Evolutionary conservation across 495 filamentous ascomycete species (phyloP), one percentile per base, ranked within the genome.

Genomic region (Hypoxylon crocopeplum): DNA sequence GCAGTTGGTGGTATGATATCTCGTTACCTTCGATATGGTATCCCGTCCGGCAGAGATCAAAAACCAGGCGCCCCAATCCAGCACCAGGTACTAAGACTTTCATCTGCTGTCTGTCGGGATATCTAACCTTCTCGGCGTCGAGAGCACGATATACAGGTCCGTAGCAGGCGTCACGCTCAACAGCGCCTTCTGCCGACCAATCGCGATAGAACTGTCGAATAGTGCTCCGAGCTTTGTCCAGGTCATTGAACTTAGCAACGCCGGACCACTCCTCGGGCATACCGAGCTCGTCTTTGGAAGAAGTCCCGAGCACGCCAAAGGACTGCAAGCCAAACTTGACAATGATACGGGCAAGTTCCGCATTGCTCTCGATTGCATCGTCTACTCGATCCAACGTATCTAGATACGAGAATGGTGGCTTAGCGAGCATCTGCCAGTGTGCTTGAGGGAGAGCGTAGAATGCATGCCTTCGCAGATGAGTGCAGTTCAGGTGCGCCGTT

Each of bases 151-250:
- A 75, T 2, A 98, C 80, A 0, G 89, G 91, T 1, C 75, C 78
- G 69, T 92, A 93, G 71, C 87, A 92, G 7, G 84, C 85, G 3
- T 83, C 76, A 4, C 95, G 80, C 75, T 99, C 94, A 0, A 69
- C 48, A 15, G 70, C 72, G 2, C 93, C 94, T 63, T 89, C 93
- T 7, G 78, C 80, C 33, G 90, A 91, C 94, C 94, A 99, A 70
- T 99, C 94, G 5, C 94, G 89, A 68, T 91, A 97, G 66, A 99
- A 89, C 68, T 99, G 94, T 16, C 92, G 82, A 42, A 99, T 78
- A 5, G 91, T 97, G 45, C 89, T 93, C 57, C 88, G 82, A 13
- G 93, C 94, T 72, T 97, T 99, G 64, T 94, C 92, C 40, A 95
- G 64, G 69, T 97, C 93, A 2, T 75, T 74, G 16, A 80, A 65